These are phyloP conservation scores for Hypoxylon crocopeplum DNA, from an alignment of 495 filamentous ascomycete genomes.

Conservation along the genomic window DNA sequence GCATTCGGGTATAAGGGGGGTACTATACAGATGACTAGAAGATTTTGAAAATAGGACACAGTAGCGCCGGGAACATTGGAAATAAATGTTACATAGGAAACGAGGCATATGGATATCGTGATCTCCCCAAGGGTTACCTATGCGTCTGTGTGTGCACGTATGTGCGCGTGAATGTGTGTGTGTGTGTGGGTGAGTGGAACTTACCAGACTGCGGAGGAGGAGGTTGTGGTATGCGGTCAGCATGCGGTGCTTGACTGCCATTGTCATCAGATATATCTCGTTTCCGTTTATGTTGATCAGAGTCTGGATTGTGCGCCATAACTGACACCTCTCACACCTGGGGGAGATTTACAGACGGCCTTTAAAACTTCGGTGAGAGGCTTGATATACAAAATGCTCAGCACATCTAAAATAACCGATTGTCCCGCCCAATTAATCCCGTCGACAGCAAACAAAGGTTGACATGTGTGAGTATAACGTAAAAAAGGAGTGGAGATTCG, in stretches of 20 bases:
- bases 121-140: constrained; percentile 20
- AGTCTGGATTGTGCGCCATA: constrained; percentile 42
- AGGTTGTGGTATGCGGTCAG: constrained; percentile 53
- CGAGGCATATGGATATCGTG: constrained; percentile 1
- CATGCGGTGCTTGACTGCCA: constrained; percentile 40
- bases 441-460: constrained; percentile 22
- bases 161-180: constrained; percentile 24
- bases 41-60: constrained; percentile 5
- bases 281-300: constrained; percentile 51
- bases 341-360: constrained; percentile 25
- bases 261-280: constrained; percentile 49
- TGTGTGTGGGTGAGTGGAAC: constrained; percentile 33
- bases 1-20: constrained; percentile 22
- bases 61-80: constrained; percentile 1
- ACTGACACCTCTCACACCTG: constrained; percentile 28
- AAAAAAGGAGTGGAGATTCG: constrained; percentile 13
- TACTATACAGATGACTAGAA: not conserved
- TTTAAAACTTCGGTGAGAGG: constrained; percentile 16
- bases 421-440: constrained; percentile 28
- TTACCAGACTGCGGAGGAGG: constrained; percentile 53
- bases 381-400: constrained; percentile 28
- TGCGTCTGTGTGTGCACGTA: constrained; percentile 15
- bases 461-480: constrained; percentile 26
- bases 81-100: constrained; percentile 22
- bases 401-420: constrained; percentile 26